phyloP scores from a whole-genome alignment of 164 flowering plant species.

The Berberis thunbergii region DNA sequence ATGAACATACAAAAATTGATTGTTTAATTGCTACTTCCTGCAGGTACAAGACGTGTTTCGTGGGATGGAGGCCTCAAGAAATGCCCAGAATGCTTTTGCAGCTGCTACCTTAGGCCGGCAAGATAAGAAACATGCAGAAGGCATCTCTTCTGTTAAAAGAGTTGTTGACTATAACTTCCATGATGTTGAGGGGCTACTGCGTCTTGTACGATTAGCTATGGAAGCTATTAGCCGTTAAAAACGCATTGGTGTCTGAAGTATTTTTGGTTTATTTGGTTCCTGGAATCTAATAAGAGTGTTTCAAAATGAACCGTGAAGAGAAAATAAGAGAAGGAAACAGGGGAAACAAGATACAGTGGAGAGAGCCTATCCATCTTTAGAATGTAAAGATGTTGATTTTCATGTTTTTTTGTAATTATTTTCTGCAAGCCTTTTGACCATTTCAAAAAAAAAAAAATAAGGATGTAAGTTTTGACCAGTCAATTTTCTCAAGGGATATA shows the following conservation, averaged over 20 bases:
- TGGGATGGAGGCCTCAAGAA: constrained; percentile 79
- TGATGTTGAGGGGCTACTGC: constrained; percentile 55
- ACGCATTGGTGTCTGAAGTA: not conserved
- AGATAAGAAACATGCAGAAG: constrained; percentile 31
- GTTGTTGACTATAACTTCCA: constrained; percentile 78
- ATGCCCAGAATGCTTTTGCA: constrained; percentile 47
- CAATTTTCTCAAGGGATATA: too few species aligned
- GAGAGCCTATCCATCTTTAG: too few species aligned
- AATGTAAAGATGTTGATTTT: too few species aligned
- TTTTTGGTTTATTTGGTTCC: not conserved
- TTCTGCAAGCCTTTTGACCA: too few species aligned
- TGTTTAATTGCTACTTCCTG: constrained; percentile 11
- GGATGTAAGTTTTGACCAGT: too few species aligned
- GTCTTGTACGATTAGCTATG: constrained; percentile 55
- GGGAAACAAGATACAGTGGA: too few species aligned
- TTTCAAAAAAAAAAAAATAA: too few species aligned
- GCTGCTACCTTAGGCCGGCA: constrained; percentile 35
- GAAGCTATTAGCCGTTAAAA: constrained; percentile 45
- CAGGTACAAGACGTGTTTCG: constrained; percentile 55
- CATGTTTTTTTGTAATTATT: too few species aligned
- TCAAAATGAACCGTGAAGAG: too few species aligned
- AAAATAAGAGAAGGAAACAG: too few species aligned
- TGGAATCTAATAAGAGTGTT: not conserved
- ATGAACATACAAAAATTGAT: not conserved
- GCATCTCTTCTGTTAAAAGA: constrained; percentile 35